Base-by-base conservation (phyloP, 352 stramenopile genomes). In the Pythium myriotylum region DNA sequence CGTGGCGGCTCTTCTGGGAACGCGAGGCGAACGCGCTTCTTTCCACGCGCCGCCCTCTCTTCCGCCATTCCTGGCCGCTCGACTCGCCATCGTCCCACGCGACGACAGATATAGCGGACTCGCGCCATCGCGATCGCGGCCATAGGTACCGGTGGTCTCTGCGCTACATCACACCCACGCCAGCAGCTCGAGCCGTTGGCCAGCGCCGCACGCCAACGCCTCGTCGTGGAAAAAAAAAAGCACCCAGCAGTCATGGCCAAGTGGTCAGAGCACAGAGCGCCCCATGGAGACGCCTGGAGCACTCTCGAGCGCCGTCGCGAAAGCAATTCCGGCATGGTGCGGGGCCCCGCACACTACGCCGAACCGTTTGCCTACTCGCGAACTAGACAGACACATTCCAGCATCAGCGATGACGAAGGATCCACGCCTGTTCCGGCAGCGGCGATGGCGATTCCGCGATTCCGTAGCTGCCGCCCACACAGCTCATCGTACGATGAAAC, bases 391-490 rank as follows among this genome's bases (percentile, higher is more conserved):
- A 35, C 10, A 35, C 29, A 35, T 35, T 54, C 27, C 40, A 66
- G 54, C 43, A 62, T 42, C 52, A 63, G 46, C 37, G 57, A 66
- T 20, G 63, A 71, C 14, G 63, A 70, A 65, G 22, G 53, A 33
- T 62, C 51, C 5, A 32, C 24, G 40, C 63, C 63, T 9, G 49
- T 71, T 47, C 63, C 68, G 3, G 27, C 56, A 24, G 59, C 62
- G 3, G 58, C 62, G 5, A 68, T 70, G 66, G 63, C 67, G 2
- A 80, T 85, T 47, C 79, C 82, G 14, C 67, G 68, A 12, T 75
- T 91, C 27, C 76, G 74, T 13, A 82, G 72, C 53, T 84, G 54
- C 23, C 54, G 77, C 12, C 74, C 49, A 45, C 73, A 41, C 26
- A 81, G 57, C 14, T 42, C 45, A 20, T 58, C 24, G 39, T 48